Conservation (phyloP, 805 yeast species). For the Suhomyces sp. region DNA sequence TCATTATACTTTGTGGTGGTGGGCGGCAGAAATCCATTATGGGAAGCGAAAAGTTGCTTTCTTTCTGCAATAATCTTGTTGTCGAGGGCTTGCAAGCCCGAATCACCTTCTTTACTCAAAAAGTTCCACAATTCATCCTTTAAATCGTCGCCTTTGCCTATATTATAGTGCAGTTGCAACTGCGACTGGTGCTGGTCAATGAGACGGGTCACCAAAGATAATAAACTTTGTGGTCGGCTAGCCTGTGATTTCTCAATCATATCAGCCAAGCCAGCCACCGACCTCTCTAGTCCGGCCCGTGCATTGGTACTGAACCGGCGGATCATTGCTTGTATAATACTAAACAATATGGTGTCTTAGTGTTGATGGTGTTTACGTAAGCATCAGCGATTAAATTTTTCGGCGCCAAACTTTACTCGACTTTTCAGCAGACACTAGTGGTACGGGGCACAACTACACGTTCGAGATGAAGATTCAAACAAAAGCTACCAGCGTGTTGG, state of each 20-base stretch:
- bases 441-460: not conserved
- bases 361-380: not conserved
- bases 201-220: not conserved
- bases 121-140: not conserved
- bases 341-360: not conserved
- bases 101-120: not conserved
- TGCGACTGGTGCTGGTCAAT: not conserved
- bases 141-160: not conserved
- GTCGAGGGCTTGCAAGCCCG: not conserved
- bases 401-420: not conserved
- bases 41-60: not conserved
- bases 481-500: conserved; percentile 71
- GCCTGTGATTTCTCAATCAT: not conserved
- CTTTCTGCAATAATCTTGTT: not conserved
- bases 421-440: not conserved
- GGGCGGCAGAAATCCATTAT: not conserved
- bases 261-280: not conserved
- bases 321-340: not conserved
- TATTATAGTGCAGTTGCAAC: not conserved
- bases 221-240: not conserved
- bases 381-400: not conserved
- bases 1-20: conserved; percentile 4
- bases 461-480: conserved; percentile 57
- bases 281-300: not conserved
- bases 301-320: not conserved